Conservation (phyloP, 164 flowering plant species). For the Buxus sempervirens region DNA sequence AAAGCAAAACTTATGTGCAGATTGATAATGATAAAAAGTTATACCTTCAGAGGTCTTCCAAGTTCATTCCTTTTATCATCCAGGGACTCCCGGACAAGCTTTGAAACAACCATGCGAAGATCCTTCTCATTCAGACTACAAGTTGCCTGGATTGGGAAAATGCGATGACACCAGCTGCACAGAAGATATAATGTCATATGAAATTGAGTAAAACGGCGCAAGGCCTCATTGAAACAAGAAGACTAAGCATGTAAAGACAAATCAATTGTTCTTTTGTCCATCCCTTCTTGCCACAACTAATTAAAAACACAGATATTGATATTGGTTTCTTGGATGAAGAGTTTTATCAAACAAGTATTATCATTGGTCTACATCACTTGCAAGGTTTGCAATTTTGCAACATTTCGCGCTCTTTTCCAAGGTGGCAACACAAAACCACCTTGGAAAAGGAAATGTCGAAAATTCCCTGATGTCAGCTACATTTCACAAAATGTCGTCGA, state of each 20-base stretch:
- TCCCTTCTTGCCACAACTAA: too few species aligned
- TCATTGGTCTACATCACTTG: too few species aligned
- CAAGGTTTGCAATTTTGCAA: too few species aligned
- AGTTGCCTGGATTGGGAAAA: constrained; percentile 80
- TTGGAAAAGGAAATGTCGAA: too few species aligned
- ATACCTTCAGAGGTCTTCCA: constrained; percentile 55
- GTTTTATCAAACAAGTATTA: too few species aligned
- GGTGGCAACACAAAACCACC: too few species aligned
- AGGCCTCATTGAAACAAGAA: neutral
- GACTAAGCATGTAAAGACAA: neutral
- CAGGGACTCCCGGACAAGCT: constrained; percentile 54
- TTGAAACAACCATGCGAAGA: constrained; percentile 40
- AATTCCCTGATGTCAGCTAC: too few species aligned
- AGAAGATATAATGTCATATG: constrained; percentile 5
- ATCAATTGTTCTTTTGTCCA: too few species aligned
- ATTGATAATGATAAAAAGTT: neutral
- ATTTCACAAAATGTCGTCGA: too few species aligned
- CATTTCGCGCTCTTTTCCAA: too few species aligned
- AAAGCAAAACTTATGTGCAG: neutral
- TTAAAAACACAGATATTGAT: too few species aligned
- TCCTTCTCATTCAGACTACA: constrained; percentile 62
- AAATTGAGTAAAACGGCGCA: neutral
- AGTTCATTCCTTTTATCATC: constrained; percentile 30
- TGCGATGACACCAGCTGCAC: constrained; percentile 88
- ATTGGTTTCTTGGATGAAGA: too few species aligned